Evolutionary conservation across 2,329 filamentous ascomycete species (phyloP), one percentile per base, ranked within the genome.

Genomic region (Plectosphaerella cucumerina): DNA sequence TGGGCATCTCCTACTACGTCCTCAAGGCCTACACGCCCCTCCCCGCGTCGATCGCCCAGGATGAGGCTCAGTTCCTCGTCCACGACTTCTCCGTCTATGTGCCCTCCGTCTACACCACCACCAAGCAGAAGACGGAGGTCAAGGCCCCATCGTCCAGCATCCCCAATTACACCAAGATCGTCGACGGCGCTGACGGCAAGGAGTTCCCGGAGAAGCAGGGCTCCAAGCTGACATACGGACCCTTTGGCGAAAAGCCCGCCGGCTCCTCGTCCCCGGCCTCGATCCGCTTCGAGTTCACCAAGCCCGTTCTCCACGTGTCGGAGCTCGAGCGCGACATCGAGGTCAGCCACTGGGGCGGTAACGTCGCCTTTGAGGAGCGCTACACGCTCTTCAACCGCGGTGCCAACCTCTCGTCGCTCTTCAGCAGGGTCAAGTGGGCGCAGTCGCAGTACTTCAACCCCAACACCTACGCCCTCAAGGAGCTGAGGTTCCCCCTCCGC

Each of bases 321-420:
- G 76, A 82, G 15, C 77, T 99, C 53, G 90, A 97, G 71, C 86
- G 94, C 53, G 92, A 97, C 63, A 75, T 99, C 56, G 94, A 99
- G 69, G 87, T 99, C 61, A 96, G 90, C 66, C 94, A 97, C 71
- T 99, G 94, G 94, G 94, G 94, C 59, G 94, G 94, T 56, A 99
- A 99, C 66, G 72, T 97, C 49, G 94, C 94, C 2, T 90, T 92
- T 47, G 94, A 99, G 73, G 94, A 99, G 74, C 84, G 90, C 52
- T 97, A 96, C 72, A 90, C 87, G 69, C 78, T 97, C 59, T 82
- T 83, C 62, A 93, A 99, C 76, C 84, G 87, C 56, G 94, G 88
- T 56, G 95, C 94, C 47, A 86, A 88, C 67, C 77, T 93, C 47
- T 79, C 81, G 33, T 76, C 77, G 52, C 82, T 86, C 34, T 93